Evolutionary conservation across 306 rosid species (phyloP), one percentile per base, ranked within the genome.

Genomic region (Lablab purpureus): DNA sequence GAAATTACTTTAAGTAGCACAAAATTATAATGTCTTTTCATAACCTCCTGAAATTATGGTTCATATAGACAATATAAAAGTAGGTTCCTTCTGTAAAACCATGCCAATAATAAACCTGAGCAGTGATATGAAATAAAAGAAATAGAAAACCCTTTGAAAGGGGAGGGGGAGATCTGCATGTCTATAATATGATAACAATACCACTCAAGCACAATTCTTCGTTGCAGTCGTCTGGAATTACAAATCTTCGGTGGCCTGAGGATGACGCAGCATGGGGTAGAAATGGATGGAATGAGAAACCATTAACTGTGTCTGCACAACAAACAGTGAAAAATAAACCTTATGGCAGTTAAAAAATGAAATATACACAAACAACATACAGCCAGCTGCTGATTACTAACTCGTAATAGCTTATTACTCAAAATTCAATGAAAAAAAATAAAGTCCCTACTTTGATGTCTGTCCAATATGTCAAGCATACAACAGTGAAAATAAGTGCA

Each of bases 271-370:
- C 93, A 87, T 84, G 82, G 15, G 99, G 98, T 34, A 92, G 82
- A 90, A 27, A 95, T 49, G 99, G 99, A 89, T 95, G 99, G 80
- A 95, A 93, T 69, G 98, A 88, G 84, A 95, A 86, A 55, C 97
- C 92, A 36, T 77, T 95, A 46, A 95, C 90, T 2, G 99, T 93
- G 82, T 95, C 99, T 95, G 93, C 56, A 66, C 60, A 80, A 34
- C 36, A 45, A 68, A 83, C 9, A 49, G 66, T 36, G 74, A 73
- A 78, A 73, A 46, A 65, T 17, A 74, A 86, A 46, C 59, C 47
- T 34, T 60, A 71, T 80, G 45, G 56, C 77, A 22, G 45, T 60
- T 37, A 54, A 18, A 34, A 80, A 37, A 67, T 27, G 71, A 17
- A 2, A 63, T 36, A 18, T 50, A 81, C 49, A 78, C 65, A 67